Percentiles rank a stretch among this genome's conserved stretches.
These are phyloP conservation scores for Colletotrichum karsti DNA, from an alignment of 2,329 filamentous ascomycete genomes.

Conservation along the genomic window DNA sequence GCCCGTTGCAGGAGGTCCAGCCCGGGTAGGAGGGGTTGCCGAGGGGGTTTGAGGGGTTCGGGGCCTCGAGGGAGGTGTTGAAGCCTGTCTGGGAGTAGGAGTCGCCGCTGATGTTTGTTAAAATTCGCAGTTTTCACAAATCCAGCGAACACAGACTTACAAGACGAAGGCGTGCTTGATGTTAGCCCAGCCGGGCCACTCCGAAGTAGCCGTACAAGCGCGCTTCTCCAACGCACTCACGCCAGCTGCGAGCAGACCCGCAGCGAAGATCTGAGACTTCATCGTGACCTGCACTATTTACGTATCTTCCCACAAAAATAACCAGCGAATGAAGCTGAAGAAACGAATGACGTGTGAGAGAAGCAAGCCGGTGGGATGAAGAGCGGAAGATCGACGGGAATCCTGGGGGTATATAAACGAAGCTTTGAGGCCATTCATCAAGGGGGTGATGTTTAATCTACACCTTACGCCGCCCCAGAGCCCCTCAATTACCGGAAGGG, in stretches of 20 bases:
- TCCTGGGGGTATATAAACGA: not conserved
- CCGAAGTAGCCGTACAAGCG: conserved; percentile 33
- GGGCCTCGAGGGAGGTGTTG: conserved; percentile 57
- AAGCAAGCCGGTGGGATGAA: not conserved
- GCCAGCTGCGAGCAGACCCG: not conserved
- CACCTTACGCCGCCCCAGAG: conserved; percentile 1
- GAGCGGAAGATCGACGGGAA: not conserved
- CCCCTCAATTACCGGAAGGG: conserved; percentile 16
- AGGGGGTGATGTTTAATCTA: conserved; percentile 5
- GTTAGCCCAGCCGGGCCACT: conserved; percentile 45
- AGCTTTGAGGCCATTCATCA: not conserved
- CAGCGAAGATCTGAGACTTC: conserved; percentile 8
- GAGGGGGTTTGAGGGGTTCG: conserved; percentile 63
- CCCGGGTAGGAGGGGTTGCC: conserved; percentile 68
- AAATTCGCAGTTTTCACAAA: not conserved
- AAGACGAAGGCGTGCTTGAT: conserved; percentile 53
- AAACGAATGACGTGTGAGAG: not conserved
- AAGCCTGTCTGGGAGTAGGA: conserved; percentile 56
- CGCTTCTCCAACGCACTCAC: conserved; percentile 8
- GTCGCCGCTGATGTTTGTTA: conserved; percentile 40
- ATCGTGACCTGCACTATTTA: conserved; percentile 9
- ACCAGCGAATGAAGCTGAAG: not conserved
- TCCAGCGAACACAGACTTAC: not conserved
- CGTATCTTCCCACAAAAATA: not conserved
- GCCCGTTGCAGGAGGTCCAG: conserved; percentile 56